Conservation (phyloP, 306 rosid genomes). For the Heteromeles arbutifolia region DNA sequence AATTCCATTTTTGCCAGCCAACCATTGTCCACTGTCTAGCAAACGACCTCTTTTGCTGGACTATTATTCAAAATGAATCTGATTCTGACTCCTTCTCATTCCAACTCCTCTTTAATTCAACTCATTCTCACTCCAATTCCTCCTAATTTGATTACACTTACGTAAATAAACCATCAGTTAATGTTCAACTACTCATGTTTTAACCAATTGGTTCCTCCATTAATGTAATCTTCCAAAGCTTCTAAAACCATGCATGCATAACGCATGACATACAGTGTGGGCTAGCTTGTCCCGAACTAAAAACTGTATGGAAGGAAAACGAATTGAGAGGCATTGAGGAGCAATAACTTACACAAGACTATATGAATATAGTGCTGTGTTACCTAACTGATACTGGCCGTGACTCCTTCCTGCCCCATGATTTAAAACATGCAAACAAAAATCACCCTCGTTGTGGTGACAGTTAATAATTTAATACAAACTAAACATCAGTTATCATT, state of each 20-base stretch:
- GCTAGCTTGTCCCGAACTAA: background rate
- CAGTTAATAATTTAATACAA: background rate
- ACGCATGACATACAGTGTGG: background rate
- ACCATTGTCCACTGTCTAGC: no score
- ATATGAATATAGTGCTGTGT: background rate
- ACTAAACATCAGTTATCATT: background rate
- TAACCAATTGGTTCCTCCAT: background rate
- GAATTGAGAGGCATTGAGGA: background rate
- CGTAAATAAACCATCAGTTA: background rate
- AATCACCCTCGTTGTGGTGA: background rate
- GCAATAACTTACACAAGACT: background rate
- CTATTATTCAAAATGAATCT: no score
- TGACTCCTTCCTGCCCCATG: background rate
- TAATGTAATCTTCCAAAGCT: background rate
- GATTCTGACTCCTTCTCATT: no score
- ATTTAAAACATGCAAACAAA: background rate
- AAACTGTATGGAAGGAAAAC: background rate
- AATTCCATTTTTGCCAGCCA: no score
- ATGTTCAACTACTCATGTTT: background rate
- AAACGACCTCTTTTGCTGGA: no score
- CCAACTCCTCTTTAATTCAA: no score
- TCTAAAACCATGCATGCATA: no score
- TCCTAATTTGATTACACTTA: no score
- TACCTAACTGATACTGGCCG: background rate
- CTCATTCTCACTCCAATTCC: no score